A percentile compares a stretch with the other conserved stretches of the same genome.
Evolutionary conservation across 805 yeast genomes (phyloP).

Genomic region (Diddensiella caesifluorescens): DNA sequence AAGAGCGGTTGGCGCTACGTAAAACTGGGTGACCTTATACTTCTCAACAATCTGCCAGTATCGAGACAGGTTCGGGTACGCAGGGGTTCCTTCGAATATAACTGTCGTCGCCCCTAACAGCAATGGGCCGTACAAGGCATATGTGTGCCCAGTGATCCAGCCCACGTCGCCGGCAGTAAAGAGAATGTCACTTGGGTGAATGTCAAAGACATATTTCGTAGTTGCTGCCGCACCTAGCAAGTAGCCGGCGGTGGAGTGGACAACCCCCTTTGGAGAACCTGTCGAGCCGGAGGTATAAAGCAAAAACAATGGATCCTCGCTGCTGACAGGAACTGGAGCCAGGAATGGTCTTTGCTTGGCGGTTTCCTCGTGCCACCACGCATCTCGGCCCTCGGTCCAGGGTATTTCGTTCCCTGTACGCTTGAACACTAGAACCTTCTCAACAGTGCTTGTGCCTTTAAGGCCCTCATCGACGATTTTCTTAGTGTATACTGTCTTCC

Average conservation of each 20-base stretch:
- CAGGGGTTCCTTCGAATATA: slow-evolving; percentile 96
- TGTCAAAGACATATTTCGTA: slow-evolving; percentile 88
- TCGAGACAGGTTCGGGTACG: slow-evolving; percentile 90
- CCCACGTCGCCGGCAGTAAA: slow-evolving; percentile 99
- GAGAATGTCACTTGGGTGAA: slow-evolving; percentile 78
- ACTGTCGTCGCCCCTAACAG: slow-evolving; percentile 83
- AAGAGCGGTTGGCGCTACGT: slow-evolving; percentile 97
- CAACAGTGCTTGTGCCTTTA: slow-evolving; percentile 60
- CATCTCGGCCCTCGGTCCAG: slow-evolving; percentile 75
- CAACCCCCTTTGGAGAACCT: slow-evolving; percentile 97
- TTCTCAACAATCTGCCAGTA: slow-evolving; percentile 95
- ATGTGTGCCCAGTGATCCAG: slow-evolving; percentile 98
- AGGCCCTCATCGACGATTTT: slow-evolving; percentile 94
- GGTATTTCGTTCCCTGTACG: slow-evolving; percentile 79
- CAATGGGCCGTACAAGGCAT: slow-evolving; percentile 91
- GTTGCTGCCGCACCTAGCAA: slow-evolving; percentile 88
- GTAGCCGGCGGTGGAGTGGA: slow-evolving; percentile 92
- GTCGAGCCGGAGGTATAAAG: slow-evolving; percentile 98
- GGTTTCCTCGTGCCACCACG: slow-evolving; percentile 92
- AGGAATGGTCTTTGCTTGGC: slow-evolving; percentile 75
- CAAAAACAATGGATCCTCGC: slow-evolving; percentile 94
- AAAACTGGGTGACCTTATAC: slow-evolving; percentile 89
- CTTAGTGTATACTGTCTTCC: slow-evolving; percentile 86
- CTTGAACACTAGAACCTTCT: slow-evolving; percentile 79
- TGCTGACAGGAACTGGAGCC: slow-evolving; percentile 79